Base-by-base conservation (phyloP, 1,284 basidiomycete species). In the Ceratobasidium sp. region DNA sequence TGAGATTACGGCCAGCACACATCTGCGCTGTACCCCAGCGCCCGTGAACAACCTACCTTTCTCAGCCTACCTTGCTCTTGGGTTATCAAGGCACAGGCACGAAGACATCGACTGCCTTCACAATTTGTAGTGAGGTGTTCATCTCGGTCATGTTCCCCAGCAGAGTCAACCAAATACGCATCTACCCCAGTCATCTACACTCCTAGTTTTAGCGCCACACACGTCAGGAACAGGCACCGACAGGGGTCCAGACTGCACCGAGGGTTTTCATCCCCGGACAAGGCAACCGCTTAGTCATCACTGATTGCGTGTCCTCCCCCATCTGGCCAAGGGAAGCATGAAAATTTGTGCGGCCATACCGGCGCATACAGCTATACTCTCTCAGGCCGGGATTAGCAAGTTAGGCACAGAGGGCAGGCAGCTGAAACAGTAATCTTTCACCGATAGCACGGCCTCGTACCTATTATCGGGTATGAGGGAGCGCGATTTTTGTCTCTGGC, bases 241-340 rank as follows among this genome's bases (percentile, higher is more conserved):
- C 27, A 48, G 19, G 27, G 27, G 62, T 49, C 62, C 14, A 64
- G 62, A 64, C 62, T 64, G 41, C n/a, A 43, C 59, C 58, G 58
- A 61, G 39, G n/a, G 39, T 61, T 61, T 37, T 43, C 29, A 61
- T n/a, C 58, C 22, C 58, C 58, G 58, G 58, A 61, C 58, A 61
- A 61, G 58, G 58, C 58, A 61, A 61, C 34, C 7, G 58, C 62
- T 64, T 43, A 46, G 27, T 64, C 62, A 46, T 64, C 59, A 22
- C 62, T 34, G 56, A 58, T 31, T 58, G 29, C 16, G 31, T 43
- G 46, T 2, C 39, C 43, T n/a, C 9, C 27, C 27, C 43, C 16
- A 11, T 27, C 39, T 64, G 53, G 53, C 53, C 11, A 56, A 31
- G 53, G 53, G 53, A 56, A 56, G 53, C 27, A 2, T 11, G 62